A percentile compares a stretch with the other conserved stretches of the same genome.
These are phyloP conservation scores for Keithomyces neogunnii DNA, from an alignment of 2,329 filamentous ascomycete genomes.

Conservation along the genomic window DNA sequence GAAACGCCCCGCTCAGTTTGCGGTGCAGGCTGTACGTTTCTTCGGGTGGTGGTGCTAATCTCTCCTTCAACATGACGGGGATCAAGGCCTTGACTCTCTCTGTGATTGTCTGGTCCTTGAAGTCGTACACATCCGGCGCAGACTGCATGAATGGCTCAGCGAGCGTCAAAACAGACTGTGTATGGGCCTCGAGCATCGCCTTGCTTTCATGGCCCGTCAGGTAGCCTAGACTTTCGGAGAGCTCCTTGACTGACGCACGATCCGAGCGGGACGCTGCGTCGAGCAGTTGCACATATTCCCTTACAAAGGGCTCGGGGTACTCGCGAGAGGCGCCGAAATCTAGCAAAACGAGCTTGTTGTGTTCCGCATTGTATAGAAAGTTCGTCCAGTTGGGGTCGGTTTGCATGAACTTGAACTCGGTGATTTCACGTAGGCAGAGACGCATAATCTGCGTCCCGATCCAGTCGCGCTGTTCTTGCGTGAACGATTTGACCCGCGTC, in stretches of 20 bases:
- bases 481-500: slow-evolving; percentile 67
- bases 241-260: slow-evolving; percentile 48
- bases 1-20: slow-evolving; percentile 89
- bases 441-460: slow-evolving; percentile 91
- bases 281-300: slow-evolving; percentile 71
- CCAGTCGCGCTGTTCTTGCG: slow-evolving; percentile 84
- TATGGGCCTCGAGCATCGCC: slow-evolving; percentile 82
- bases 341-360: slow-evolving; percentile 73
- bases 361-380: slow-evolving; percentile 76
- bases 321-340: slow-evolving; percentile 93
- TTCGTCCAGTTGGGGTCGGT: slow-evolving; percentile 99
- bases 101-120: slow-evolving; percentile 89
- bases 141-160: slow-evolving; percentile 78
- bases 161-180: slow-evolving; percentile 79
- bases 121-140: slow-evolving; percentile 83
- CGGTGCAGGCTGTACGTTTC: slow-evolving; percentile 95
- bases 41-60: slow-evolving; percentile 84
- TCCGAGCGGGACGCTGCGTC: slow-evolving; percentile 70
- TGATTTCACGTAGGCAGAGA: slow-evolving; percentile 85
- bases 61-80: slow-evolving; percentile 84
- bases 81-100: slow-evolving; percentile 84
- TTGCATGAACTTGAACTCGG: slow-evolving; percentile 96
- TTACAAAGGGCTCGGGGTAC: slow-evolving; percentile 72
- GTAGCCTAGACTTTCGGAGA: slow-evolving; percentile 77
- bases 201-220: slow-evolving; percentile 82